Percentiles rank a stretch among this genome's conserved stretches.
Conservation (phyloP, 768 basidiomycete genomes). For the Trametes gibbosa region DNA sequence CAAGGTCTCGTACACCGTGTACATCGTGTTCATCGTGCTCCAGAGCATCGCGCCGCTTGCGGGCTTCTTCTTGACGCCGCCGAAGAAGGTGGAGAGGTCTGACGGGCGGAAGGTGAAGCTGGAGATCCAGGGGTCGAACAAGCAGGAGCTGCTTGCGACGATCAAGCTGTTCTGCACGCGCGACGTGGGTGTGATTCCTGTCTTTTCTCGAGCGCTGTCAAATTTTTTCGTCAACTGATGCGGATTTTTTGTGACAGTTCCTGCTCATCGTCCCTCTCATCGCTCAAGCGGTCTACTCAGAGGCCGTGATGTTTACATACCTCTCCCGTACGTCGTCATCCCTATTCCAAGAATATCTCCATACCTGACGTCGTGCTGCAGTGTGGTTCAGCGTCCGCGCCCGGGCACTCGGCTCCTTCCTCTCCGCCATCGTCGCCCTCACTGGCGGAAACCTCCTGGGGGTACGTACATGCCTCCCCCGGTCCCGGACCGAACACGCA, state of each 20-base stretch:
- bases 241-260: neutral
- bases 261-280: slow-evolving; percentile 9
- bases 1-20: slow-evolving; percentile 14
- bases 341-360: no score
- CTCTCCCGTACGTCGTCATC: neutral
- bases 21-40: slow-evolving; percentile 11
- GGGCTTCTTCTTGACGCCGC: slow-evolving; percentile 6
- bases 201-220: neutral
- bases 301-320: slow-evolving; percentile 12
- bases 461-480: neutral
- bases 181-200: neutral
- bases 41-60: slow-evolving; percentile 9
- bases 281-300: slow-evolving; percentile 4
- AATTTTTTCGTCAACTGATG: neutral
- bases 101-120: slow-evolving; percentile 8
- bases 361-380: neutral
- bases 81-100: slow-evolving; percentile 7
- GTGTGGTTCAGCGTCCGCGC: slow-evolving; percentile 12
- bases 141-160: neutral
- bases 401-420: slow-evolving; percentile 7
- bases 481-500: neutral
- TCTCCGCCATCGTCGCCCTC: slow-evolving; percentile 5
- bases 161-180: slow-evolving; percentile 5
- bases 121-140: slow-evolving; percentile 3
- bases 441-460: slow-evolving; percentile 7